Percentiles rank a stretch among this genome's conserved stretches.
Conservation (phyloP, 2,329 filamentous ascomycete genomes). For the Fonsecaea pedrosoi region DNA sequence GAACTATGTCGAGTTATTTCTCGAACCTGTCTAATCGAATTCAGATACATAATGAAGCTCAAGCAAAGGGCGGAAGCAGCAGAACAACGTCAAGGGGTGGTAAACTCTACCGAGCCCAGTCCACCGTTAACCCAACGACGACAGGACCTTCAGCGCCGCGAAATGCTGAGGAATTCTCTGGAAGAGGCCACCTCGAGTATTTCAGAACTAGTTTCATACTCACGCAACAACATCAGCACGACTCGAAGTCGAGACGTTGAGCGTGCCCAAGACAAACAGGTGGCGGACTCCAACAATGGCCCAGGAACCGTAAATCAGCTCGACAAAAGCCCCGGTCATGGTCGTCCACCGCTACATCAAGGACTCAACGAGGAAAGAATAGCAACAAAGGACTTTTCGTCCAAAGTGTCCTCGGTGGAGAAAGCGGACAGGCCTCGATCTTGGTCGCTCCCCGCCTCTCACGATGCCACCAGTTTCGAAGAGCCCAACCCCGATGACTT, state of each 20-base stretch:
- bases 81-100: not conserved
- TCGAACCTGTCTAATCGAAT: not conserved
- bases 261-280: not conserved
- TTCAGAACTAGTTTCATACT: not conserved
- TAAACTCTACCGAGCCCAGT: not conserved
- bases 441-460: not conserved
- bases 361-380: not conserved
- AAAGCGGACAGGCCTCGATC: not conserved
- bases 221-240: not conserved
- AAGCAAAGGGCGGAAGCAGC: constrained; percentile 1
- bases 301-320: not conserved
- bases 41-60: constrained; percentile 1
- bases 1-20: not conserved
- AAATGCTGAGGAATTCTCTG: not conserved
- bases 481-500: not conserved
- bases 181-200: not conserved
- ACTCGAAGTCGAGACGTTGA: not conserved
- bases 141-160: not conserved
- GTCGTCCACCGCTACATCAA: not conserved
- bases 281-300: not conserved
- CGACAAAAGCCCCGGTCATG: not conserved
- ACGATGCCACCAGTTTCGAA: not conserved
- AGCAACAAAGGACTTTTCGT: not conserved
- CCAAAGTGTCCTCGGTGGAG: not conserved
- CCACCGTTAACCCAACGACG: not conserved